Evolutionary conservation across 345 rosid species (phyloP), one percentile per base, ranked within the genome.

Genomic region (Turritis glabra): DNA sequence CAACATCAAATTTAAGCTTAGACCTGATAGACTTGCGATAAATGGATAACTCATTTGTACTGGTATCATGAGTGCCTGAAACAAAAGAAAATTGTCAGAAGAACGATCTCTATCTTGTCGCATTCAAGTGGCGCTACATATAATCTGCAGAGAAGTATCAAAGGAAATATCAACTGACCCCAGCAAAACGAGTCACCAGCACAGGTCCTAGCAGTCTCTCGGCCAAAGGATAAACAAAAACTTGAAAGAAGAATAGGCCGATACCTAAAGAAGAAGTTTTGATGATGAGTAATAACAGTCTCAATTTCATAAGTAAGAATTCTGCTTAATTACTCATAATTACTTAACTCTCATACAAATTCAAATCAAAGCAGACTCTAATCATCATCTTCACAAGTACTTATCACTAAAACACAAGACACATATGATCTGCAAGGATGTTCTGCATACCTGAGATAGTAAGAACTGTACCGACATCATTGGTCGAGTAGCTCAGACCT

Each of bases 181-280:
- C 93, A 23, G 82, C 76, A 7, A 72, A n/a, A 18, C 91, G 96
- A 35, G 85, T 76, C 37, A 84, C 67, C 26, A 46, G 64, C 59
- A 89, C 46, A 2, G 93, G 85, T 64, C 99, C 97, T 4, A 90
- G 81, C 72, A 81, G 51, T 77, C 82, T 90, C 77, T 89, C 92
- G 3, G 80, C 26, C 1, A 7, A 74, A 17, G 97, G 93, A 80
- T 87, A 92, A 11, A 92, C 55, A 47, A 76, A 61, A 1, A 85
- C 77, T 82, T 90, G 97, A 75, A 86, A 92, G 57, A 80, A 62
- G 33, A 92, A 88, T 67, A 95, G 96, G 84, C 96, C 79, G 71
- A 84, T 66, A 73, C 99, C 99, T 95, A 62, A 55, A 43, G 53
- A 69, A 53, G 64, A 78, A 82, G n/a, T n/a, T n/a, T 19, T 46